Evolutionary conservation across 1,284 basidiomycete species (phyloP).

Genomic region (Rhodotorula sp.): DNA sequence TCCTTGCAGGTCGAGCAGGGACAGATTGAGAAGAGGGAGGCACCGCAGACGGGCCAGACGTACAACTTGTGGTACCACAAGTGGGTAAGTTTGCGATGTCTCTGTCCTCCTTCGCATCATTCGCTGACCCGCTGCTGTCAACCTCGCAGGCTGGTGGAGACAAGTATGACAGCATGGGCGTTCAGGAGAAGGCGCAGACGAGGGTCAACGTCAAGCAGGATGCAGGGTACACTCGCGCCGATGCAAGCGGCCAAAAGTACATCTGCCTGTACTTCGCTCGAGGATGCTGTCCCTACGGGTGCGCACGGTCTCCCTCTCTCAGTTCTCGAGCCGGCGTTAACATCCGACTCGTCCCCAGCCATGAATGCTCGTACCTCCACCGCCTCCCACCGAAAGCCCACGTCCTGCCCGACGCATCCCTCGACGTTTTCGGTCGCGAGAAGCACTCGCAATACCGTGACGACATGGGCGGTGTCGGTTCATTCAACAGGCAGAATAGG

Average conservation of each 20-base stretch:
- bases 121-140: not conserved
- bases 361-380: slow-evolving; percentile 95
- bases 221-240: slow-evolving; percentile 86
- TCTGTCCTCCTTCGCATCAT: not conserved
- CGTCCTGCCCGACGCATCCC: slow-evolving; percentile 80
- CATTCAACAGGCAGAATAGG: slow-evolving; percentile 87
- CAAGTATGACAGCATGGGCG: slow-evolving; percentile 87
- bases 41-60: slow-evolving; percentile 70
- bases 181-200: slow-evolving; percentile 84
- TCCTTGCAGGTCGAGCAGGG: slow-evolving; percentile 65
- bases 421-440: slow-evolving; percentile 95
- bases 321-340: too few relatives aligned
- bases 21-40: slow-evolving; percentile 82
- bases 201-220: slow-evolving; percentile 86
- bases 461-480: slow-evolving; percentile 99
- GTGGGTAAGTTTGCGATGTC: slow-evolving; percentile 64
- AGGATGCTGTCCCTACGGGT: slow-evolving; percentile 94
- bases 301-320: slow-evolving; percentile 29
- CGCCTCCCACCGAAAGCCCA: slow-evolving; percentile 70
- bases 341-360: slow-evolving; percentile 49
- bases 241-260: slow-evolving; percentile 86
- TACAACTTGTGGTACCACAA: slow-evolving; percentile 99
- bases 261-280: slow-evolving; percentile 93
- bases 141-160: slow-evolving; percentile 64
- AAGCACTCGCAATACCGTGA: slow-evolving; percentile 97